phyloP scores from a whole-genome alignment of 129 eudicot species.

The Sambucus nigra region DNA sequence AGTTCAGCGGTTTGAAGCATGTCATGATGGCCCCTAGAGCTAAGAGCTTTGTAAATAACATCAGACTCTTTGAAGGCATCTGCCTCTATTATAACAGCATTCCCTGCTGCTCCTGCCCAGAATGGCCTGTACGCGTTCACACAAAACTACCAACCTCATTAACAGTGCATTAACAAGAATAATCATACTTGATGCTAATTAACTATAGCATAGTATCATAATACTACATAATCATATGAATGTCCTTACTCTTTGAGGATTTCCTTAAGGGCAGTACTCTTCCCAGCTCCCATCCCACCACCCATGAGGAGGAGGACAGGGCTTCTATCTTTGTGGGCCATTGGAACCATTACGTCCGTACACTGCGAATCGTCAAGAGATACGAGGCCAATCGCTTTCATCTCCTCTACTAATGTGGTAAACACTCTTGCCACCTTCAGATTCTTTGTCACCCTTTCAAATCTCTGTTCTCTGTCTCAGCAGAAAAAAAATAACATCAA shows the following conservation, averaged over 20 bases:
- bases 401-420: slow-evolving; percentile 86
- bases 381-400: slow-evolving; percentile 85
- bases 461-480: slow-evolving; percentile 71
- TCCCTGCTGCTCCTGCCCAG: slow-evolving; percentile 85
- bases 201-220: too few species aligned
- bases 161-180: neutral
- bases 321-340: slow-evolving; percentile 92
- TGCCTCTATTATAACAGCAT: slow-evolving; percentile 92
- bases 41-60: slow-evolving; percentile 84
- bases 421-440: slow-evolving; percentile 94
- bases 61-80: slow-evolving; percentile 97
- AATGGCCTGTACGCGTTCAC: too few species aligned
- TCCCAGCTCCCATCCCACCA: slow-evolving; percentile 99
- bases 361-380: slow-evolving; percentile 78
- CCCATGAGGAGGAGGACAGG: slow-evolving; percentile 99
- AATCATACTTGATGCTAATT: neutral
- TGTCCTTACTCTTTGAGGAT: slow-evolving; percentile 77
- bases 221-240: neutral
- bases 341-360: slow-evolving; percentile 93
- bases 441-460: slow-evolving; percentile 88
- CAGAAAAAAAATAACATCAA: neutral
- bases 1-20: slow-evolving; percentile 97
- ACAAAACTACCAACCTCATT: slow-evolving; percentile 11
- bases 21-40: slow-evolving; percentile 87
- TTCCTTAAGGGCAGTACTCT: slow-evolving; percentile 94